Base-by-base conservation (phyloP, 2,329 filamentous ascomycete species). In the Thelonectria rubi region DNA sequence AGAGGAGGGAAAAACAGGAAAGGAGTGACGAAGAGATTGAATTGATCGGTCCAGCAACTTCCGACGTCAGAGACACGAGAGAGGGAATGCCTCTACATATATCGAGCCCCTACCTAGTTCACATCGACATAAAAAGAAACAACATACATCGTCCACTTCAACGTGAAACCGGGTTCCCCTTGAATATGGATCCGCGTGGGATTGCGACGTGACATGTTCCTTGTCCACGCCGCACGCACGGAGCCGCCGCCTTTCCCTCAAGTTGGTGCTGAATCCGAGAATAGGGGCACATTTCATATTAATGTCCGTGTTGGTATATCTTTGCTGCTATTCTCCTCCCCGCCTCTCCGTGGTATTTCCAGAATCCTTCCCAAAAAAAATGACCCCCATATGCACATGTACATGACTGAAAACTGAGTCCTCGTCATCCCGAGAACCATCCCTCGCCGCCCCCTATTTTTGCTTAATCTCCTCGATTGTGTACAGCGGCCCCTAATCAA, bases 401-500 rank as follows among this genome's bases (percentile, higher is more conserved):
- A 43, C 12, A 47, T 12, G 30, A 24, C 43, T 45, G 40, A 43
- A 54, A 51, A 56, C 21, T 47, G 18, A 43, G 37, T 11, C 30
- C 50, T 42, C 52, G 30, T 52, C 53, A 48, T 48, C 52, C 4
- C 26, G 8, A 21, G 32, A 21, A 47, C 37, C 58, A 24, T 24
- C 43, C 58, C 21, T 37, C 34, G 34, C 20, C 21, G 20, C 45
- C 24, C 45, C 20, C 17, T 21, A 21, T 45, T 20, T 18, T 21
- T n/a, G 24, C 14, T 10, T 47, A 39, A 24, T 61, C 42, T 42
- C 67, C 43, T 66, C 47, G 43, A 70, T 69, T 43, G 63, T 69
- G 60, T 65, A 72, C 49, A 67, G 58, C 55, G 65, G 66, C 40
- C 65, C 64, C 68, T 66, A 70, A 48, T 68, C 55, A 40, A 62